phyloP scores from a whole-genome alignment of 805 yeast genomes.

The Metschnikowia bowlesiae region DNA sequence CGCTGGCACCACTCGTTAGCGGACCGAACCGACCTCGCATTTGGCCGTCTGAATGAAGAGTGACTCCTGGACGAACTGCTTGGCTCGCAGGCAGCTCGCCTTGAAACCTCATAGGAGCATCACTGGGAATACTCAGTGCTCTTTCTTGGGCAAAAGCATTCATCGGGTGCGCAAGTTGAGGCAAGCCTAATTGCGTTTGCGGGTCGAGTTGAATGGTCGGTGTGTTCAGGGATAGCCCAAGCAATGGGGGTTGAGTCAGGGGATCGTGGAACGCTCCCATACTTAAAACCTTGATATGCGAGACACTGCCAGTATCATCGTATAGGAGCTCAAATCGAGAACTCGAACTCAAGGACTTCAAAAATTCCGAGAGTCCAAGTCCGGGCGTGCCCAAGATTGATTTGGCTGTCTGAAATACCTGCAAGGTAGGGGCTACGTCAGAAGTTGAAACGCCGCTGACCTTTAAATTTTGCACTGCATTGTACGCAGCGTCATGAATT shows the following conservation, averaged over 20 bases:
- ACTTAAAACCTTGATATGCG: constrained; percentile 28
- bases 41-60: neutral
- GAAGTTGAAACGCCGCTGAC: constrained; percentile 33
- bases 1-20: neutral
- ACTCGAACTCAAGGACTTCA: constrained; percentile 17
- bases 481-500: constrained; percentile 41
- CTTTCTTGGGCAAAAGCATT: neutral
- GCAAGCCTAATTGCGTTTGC: neutral
- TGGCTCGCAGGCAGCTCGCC: neutral
- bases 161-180: neutral
- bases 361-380: constrained; percentile 29
- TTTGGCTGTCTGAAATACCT: constrained; percentile 31
- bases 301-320: constrained; percentile 45
- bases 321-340: constrained; percentile 40
- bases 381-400: constrained; percentile 24
- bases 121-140: neutral
- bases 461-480: constrained; percentile 36
- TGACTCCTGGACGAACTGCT: neutral
- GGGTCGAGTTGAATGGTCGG: neutral
- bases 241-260: neutral
- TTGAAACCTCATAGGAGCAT: neutral
- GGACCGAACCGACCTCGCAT: neutral
- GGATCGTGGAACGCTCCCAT: neutral
- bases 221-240: neutral
- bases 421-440: constrained; percentile 32